Evolutionary conservation across 2,329 filamentous ascomycete genomes (phyloP).

Genomic region (Hortaea sp.): DNA sequence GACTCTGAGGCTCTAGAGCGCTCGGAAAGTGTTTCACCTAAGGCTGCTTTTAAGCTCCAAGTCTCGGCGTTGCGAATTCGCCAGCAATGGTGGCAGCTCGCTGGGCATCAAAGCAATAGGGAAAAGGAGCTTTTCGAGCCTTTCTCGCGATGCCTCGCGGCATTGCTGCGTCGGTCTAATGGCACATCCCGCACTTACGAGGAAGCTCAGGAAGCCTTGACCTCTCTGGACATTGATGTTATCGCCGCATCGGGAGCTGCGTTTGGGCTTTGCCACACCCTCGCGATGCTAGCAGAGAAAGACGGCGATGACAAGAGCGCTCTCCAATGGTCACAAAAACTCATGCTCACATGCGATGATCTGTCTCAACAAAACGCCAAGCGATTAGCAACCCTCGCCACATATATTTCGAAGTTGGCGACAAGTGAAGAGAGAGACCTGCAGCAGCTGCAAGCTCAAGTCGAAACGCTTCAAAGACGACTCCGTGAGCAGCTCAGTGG

Average conservation of each 20-base stretch:
- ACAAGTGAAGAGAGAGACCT: no score
- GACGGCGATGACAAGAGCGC: neutral
- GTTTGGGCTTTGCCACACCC: neutral
- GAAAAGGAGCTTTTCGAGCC: constrained; percentile 58
- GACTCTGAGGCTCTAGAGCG: constrained; percentile 48
- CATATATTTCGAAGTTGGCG: no score
- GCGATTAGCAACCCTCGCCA: no score
- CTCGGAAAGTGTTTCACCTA: constrained; percentile 47
- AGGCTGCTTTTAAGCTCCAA: constrained; percentile 53
- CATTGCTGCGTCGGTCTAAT: constrained; percentile 35
- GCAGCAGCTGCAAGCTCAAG: no score
- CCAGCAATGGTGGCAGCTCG: constrained; percentile 56
- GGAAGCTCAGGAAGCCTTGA: neutral
- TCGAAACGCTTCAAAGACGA: no score
- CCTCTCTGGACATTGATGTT: neutral
- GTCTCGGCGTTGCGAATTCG: constrained; percentile 51
- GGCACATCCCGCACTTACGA: neutral
- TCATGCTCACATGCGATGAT: neutral
- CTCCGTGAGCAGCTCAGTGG: constrained; percentile 9
- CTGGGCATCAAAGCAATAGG: constrained; percentile 48
- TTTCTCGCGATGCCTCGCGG: constrained; percentile 51
- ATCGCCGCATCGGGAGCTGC: neutral
- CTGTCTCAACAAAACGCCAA: no score
- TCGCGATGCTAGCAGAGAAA: neutral
- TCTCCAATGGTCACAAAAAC: neutral